Evolutionary conservation across 495 filamentous ascomycete species (phyloP).

Genomic region (Aspergillus bridgeri): DNA sequence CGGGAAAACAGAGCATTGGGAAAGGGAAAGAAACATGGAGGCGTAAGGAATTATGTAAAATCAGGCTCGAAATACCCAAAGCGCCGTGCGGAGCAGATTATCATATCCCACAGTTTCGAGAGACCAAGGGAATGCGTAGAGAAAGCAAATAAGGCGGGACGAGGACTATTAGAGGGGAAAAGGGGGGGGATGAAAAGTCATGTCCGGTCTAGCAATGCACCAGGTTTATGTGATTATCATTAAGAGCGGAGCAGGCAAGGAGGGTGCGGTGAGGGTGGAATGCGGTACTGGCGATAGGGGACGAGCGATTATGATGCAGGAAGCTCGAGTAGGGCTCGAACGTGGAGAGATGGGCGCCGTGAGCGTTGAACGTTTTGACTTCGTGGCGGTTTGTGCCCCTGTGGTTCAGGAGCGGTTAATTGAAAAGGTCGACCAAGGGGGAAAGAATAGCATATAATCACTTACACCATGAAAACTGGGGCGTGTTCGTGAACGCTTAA

Average conservation of each 20-base stretch:
- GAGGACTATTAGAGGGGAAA: neutral
- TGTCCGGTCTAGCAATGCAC: constrained; percentile 37
- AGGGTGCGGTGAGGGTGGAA: constrained; percentile 97
- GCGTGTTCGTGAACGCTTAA: constrained; percentile 95
- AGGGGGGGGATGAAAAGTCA: neutral
- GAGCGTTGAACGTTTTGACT: constrained; percentile 89
- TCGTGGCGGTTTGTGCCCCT: constrained; percentile 85
- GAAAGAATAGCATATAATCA: constrained; percentile 18
- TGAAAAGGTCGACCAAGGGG: neutral
- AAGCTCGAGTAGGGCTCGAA: constrained; percentile 88
- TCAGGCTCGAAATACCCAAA: neutral
- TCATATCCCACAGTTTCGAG: neutral
- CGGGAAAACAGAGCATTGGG: too few species aligned
- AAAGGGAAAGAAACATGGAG: neutral
- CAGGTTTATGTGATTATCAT: constrained; percentile 47
- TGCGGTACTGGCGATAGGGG: constrained; percentile 80
- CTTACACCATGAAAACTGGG: constrained; percentile 93
- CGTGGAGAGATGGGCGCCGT: constrained; percentile 69
- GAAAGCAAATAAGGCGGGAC: neutral
- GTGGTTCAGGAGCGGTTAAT: neutral
- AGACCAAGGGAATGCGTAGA: neutral
- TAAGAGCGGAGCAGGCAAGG: constrained; percentile 69
- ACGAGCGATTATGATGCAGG: constrained; percentile 69
- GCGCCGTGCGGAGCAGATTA: neutral
- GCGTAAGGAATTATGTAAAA: neutral